These are phyloP conservation scores for Fusarium robinianum DNA, from an alignment of 2,329 filamentous ascomycete species.

Conservation along the genomic window DNA sequence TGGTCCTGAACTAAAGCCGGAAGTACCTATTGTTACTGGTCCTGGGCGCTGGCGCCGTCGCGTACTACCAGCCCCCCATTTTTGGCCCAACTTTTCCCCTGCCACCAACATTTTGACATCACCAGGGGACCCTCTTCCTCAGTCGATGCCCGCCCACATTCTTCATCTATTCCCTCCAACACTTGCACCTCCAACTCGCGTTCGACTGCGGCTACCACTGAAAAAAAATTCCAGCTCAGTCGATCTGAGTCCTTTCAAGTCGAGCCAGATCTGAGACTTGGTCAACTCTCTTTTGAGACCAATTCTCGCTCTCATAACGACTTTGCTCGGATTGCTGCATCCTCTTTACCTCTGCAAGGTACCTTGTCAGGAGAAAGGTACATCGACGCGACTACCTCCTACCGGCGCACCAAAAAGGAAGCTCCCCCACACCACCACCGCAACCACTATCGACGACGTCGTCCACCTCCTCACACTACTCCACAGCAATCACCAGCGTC, in stretches of 20 bases:
- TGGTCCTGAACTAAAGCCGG: slow-evolving; percentile 26
- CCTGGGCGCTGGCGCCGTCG: slow-evolving; percentile 25
- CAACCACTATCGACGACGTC: slow-evolving; percentile 20
- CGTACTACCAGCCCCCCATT: slow-evolving; percentile 28
- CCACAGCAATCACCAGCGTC: slow-evolving; percentile 39
- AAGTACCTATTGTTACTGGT: too few species aligned
- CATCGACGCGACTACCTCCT: too few species aligned
- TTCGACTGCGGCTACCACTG: slow-evolving; percentile 1
- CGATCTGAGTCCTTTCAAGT: slow-evolving; percentile 20
- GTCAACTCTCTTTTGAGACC: slow-evolving; percentile 20
- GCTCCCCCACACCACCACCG: slow-evolving; percentile 29
- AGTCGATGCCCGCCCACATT: slow-evolving; percentile 15
- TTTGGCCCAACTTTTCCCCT: slow-evolving; percentile 28
- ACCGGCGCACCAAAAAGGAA: slow-evolving; percentile 25
- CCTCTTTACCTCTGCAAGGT: slow-evolving; percentile 6
- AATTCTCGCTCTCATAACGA: slow-evolving; percentile 1
- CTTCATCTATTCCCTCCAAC: slow-evolving; percentile 14
- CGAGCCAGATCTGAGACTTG: slow-evolving; percentile 27
- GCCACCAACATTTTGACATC: slow-evolving; percentile 42
- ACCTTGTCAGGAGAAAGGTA: slow-evolving; percentile 14
- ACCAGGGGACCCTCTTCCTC: slow-evolving; percentile 30
- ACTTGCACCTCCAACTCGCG: slow-evolving; percentile 20
- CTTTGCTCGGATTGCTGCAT: slow-evolving; percentile 5
- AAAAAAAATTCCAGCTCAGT: slow-evolving; percentile 27
- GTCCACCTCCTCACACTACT: slow-evolving; percentile 3